These are phyloP conservation scores for Firmiana major DNA, from an alignment of 345 rosid genomes.

Conservation along the genomic window DNA sequence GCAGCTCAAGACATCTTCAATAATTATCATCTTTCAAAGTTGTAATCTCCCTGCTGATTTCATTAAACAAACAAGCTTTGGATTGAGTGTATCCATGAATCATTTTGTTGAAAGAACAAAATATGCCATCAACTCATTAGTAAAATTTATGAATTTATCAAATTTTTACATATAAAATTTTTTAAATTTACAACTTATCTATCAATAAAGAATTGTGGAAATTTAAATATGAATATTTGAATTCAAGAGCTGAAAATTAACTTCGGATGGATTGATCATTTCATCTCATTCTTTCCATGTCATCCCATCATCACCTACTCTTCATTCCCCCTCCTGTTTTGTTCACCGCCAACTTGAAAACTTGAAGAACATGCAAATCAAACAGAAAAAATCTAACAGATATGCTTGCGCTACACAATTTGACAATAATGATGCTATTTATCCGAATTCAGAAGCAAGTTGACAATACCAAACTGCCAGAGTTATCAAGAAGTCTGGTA, in stretches of 20 bases:
- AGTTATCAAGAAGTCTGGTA: not conserved
- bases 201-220: too few species aligned
- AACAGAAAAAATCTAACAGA: not conserved
- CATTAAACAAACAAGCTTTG: too few species aligned
- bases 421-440: not conserved
- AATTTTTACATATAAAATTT: too few species aligned
- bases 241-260: too few species aligned
- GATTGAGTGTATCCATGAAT: not conserved
- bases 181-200: too few species aligned
- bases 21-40: too few species aligned
- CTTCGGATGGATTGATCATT: too few species aligned
- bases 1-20: not conserved
- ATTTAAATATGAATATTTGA: too few species aligned
- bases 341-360: not conserved
- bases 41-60: too few species aligned
- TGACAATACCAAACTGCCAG: not conserved
- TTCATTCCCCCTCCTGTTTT: not conserved
- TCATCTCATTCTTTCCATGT: not conserved
- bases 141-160: too few species aligned
- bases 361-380: not conserved
- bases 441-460: not conserved
- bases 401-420: not conserved
- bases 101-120: not conserved
- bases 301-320: not conserved
- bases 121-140: too few species aligned